A percentile compares a stretch with the other conserved stretches of the same genome.
Evolutionary conservation across 257 asterid species (phyloP).

Genomic region (Scutellaria barbata): DNA sequence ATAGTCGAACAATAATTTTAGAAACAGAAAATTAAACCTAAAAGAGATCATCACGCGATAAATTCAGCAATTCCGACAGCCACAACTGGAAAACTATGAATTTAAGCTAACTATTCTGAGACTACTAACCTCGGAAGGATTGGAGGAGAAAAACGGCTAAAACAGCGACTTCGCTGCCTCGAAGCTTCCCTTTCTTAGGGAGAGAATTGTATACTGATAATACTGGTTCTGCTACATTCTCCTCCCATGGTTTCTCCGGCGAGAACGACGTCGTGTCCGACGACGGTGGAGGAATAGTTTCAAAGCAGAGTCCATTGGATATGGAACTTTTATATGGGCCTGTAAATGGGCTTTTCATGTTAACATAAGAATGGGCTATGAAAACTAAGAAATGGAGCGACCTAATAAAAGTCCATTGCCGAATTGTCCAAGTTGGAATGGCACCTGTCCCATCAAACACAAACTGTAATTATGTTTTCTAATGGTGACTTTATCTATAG

Average conservation of each 20-base stretch:
- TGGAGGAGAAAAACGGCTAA: constrained; percentile 86
- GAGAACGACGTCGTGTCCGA: constrained; percentile 34
- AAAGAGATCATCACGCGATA: constrained; percentile 84
- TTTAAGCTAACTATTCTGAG: neutral
- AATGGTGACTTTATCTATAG: no score
- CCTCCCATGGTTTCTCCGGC: no score
- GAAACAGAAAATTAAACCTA: constrained; percentile 51
- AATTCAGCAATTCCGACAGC: constrained; percentile 59
- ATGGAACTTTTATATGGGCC: neutral
- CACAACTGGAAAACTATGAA: neutral
- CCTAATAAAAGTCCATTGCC: neutral
- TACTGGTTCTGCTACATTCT: no score
- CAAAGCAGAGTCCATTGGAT: constrained; percentile 41
- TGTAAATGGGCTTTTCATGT: neutral
- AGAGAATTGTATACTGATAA: constrained; percentile 56
- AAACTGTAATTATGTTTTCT: no score
- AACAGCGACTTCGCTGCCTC: constrained; percentile 95
- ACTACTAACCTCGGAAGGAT: constrained; percentile 60
- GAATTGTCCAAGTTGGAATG: neutral
- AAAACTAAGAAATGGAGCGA: no score
- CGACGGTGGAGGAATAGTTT: constrained; percentile 19
- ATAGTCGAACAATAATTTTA: neutral
- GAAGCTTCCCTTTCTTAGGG: constrained; percentile 94
- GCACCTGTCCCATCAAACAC: neutral
- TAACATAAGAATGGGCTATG: constrained; percentile 9